Evolutionary conservation across 169 alveolate species (phyloP).

Genomic region (Cryptosporidium parvum): DNA sequence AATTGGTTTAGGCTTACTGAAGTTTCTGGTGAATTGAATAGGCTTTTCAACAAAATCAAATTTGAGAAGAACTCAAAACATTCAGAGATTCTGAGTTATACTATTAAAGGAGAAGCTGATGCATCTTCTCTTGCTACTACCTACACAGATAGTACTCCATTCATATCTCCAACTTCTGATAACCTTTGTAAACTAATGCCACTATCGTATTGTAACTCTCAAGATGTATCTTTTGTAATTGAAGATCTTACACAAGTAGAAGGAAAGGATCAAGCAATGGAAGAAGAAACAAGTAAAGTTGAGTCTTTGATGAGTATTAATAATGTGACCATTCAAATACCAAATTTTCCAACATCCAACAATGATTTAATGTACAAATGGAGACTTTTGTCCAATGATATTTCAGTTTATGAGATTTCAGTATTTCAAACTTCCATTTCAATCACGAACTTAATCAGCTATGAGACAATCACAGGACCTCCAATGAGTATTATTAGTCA

Average conservation of each 20-base stretch:
- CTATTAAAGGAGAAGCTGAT: background rate
- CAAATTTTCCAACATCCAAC: background rate
- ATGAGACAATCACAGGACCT: constrained; percentile 50
- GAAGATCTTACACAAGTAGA: background rate
- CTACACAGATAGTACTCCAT: constrained; percentile 41
- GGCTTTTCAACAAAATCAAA: constrained; percentile 22
- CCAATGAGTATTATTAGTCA: constrained; percentile 41
- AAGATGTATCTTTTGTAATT: background rate
- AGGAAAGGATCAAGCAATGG: background rate
- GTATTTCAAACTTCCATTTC: constrained; percentile 37
- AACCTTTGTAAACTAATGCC: constrained; percentile 29
- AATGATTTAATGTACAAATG: constrained; percentile 30
- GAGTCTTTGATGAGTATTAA: background rate
- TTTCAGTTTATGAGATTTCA: constrained; percentile 44
- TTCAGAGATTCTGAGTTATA: background rate
- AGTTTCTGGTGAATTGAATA: background rate
- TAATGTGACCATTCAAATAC: constrained; percentile 22
- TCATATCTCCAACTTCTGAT: constrained; percentile 1
- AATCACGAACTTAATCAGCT: background rate
- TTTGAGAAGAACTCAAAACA: constrained; percentile 4
- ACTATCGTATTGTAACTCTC: constrained; percentile 23
- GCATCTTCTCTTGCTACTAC: background rate
- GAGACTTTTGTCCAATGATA: constrained; percentile 11
- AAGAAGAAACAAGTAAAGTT: no score
- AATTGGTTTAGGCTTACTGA: constrained; percentile 18